A percentile compares a stretch with the other conserved stretches of the same genome.
phyloP scores from a whole-genome alignment of 2,329 filamentous ascomycete genomes.

The Penicillium polonicum region DNA sequence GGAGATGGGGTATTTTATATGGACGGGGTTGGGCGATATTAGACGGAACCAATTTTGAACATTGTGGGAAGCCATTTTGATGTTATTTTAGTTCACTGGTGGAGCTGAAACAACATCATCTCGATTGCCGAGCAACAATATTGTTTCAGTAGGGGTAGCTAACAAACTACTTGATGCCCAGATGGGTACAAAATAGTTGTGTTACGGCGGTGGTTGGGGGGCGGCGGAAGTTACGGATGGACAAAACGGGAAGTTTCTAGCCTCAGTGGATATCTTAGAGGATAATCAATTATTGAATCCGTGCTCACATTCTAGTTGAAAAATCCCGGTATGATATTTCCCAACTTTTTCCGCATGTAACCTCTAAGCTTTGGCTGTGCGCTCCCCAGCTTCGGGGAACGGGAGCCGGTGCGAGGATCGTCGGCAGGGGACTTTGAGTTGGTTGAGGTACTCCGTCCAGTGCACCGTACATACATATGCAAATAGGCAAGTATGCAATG shows the following conservation, averaged over 20 bases:
- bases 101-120: neutral
- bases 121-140: neutral
- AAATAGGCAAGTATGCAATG: neutral
- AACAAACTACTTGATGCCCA: neutral
- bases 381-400: conserved; percentile 10
- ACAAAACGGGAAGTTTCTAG: neutral
- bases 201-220: neutral
- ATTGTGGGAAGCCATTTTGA: neutral
- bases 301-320: neutral
- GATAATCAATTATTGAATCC: neutral
- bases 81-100: neutral
- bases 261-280: neutral
- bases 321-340: conserved; percentile 3
- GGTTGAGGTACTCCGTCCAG: neutral
- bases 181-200: neutral
- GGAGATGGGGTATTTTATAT: neutral
- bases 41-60: neutral
- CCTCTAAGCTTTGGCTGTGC: conserved; percentile 2
- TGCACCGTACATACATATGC: neutral
- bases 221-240: neutral
- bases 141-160: neutral
- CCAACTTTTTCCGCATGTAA: conserved; percentile 1
- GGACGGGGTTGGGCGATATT: neutral
- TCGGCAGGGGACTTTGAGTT: neutral
- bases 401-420: conserved; percentile 6